A percentile compares a stretch with the other conserved stretches of the same genome.
Evolutionary conservation across 2,329 filamentous ascomycete genomes (phyloP).

Genomic region (Xylaria sp.): DNA sequence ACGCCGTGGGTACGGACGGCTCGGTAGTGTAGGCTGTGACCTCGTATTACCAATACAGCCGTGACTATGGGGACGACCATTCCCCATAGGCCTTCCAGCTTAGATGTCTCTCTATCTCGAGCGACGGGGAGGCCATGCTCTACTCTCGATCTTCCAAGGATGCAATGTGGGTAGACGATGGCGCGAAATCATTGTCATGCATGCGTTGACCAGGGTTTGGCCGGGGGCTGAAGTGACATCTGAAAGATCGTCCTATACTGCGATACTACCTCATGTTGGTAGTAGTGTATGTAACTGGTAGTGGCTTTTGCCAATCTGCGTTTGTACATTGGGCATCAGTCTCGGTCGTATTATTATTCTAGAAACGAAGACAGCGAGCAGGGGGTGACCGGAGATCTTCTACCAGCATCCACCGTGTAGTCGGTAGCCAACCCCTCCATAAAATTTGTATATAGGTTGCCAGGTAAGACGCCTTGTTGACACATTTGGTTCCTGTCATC

Average conservation of each 20-base stretch:
- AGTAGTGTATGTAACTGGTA: neutral
- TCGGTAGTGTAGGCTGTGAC: slow-evolving; percentile 24
- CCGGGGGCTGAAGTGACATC: neutral
- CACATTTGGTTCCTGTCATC: slow-evolving; percentile 7
- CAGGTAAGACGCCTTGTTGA: slow-evolving; percentile 21
- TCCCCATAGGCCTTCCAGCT: slow-evolving; percentile 23
- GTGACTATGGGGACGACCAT: slow-evolving; percentile 19
- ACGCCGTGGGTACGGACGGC: slow-evolving; percentile 12
- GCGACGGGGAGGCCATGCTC: slow-evolving; percentile 7
- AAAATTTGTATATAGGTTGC: slow-evolving; percentile 34
- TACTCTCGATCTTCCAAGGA: neutral
- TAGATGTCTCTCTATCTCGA: neutral
- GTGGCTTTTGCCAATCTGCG: slow-evolving; percentile 7
- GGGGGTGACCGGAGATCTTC: slow-evolving; percentile 32
- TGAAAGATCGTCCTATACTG: neutral
- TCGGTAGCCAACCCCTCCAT: slow-evolving; percentile 26
- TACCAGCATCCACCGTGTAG: slow-evolving; percentile 31
- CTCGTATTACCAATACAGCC: slow-evolving; percentile 33
- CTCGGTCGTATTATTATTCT: slow-evolving; percentile 26
- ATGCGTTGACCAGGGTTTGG: neutral
- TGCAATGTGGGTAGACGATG: slow-evolving; percentile 25
- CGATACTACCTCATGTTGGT: slow-evolving; percentile 7
- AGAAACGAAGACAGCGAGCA: slow-evolving; percentile 29
- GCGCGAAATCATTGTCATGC: slow-evolving; percentile 1
- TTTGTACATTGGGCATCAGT: slow-evolving; percentile 3